phyloP scores from a whole-genome alignment of 306 rosid species.

The Myrica gale region DNA sequence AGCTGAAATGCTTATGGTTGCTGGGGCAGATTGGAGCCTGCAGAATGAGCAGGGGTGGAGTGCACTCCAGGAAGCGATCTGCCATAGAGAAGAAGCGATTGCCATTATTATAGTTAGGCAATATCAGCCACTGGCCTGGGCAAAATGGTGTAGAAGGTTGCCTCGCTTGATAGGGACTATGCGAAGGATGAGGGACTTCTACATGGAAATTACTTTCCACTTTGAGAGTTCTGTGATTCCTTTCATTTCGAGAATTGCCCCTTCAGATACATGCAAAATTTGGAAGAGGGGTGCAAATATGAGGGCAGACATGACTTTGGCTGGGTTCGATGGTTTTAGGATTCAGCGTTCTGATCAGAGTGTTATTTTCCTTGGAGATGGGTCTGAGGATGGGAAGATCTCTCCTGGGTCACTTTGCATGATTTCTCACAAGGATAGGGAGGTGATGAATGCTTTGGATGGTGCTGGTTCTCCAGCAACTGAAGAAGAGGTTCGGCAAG shows the following conservation, averaged over 20 bases:
- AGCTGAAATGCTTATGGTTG: conserved; percentile 87
- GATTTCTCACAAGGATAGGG: conserved; percentile 89
- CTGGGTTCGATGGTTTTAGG: conserved; percentile 95
- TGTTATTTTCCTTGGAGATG: conserved; percentile 86
- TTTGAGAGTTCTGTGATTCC: conserved; percentile 99
- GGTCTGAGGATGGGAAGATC: conserved; percentile 80
- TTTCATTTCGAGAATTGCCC: conserved; percentile 93
- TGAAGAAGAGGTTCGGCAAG: conserved; percentile 90
- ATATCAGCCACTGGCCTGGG: conserved; percentile 98
- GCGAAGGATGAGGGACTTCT: conserved; percentile 95
- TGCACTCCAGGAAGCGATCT: conserved; percentile 97
- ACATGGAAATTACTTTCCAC: conserved; percentile 96
- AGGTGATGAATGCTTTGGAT: conserved; percentile 89
- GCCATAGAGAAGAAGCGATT: conserved; percentile 79
- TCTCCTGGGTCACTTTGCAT: conserved; percentile 89
- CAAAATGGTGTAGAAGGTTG: conserved; percentile 97
- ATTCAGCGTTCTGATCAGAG: conserved; percentile 97
- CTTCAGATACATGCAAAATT: conserved; percentile 93
- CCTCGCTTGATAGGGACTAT: conserved; percentile 85
- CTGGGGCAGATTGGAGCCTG: conserved; percentile 99
- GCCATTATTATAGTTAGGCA: conserved; percentile 80
- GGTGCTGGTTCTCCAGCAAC: conserved; percentile 81
- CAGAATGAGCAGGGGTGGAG: conserved; percentile 99
- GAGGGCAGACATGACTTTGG: conserved; percentile 97
- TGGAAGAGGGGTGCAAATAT: conserved; percentile 98